phyloP scores from a whole-genome alignment of 495 filamentous ascomycete species.

The Annulohypoxylon nitens region DNA sequence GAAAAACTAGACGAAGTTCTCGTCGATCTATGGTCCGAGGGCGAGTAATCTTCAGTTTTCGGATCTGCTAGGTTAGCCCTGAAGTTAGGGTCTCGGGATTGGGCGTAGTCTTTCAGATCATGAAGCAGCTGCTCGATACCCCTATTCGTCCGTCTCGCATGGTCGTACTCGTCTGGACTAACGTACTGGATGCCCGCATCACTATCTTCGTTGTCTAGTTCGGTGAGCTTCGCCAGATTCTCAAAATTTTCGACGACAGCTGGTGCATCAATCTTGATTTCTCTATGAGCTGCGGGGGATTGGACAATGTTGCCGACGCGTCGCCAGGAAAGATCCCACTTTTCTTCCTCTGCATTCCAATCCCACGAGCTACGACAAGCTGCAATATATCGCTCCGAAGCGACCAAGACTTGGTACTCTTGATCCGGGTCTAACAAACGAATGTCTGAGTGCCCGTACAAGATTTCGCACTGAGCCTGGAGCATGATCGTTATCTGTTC shows the following conservation, averaged over 20 bases:
- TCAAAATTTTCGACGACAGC: conserved; percentile 20
- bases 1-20: not conserved
- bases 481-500: conserved; percentile 24
- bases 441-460: conserved; percentile 14
- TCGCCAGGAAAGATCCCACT: not conserved
- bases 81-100: not conserved
- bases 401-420: conserved; percentile 9
- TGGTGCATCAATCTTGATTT: conserved; percentile 21
- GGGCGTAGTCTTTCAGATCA: not conserved
- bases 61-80: not conserved
- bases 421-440: not conserved
- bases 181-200: conserved; percentile 5
- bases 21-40: not conserved
- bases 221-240: conserved; percentile 15
- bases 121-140: conserved; percentile 13
- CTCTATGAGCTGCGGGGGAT: conserved; percentile 11
- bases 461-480: not conserved
- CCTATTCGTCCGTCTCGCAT: conserved; percentile 11
- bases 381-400: conserved; percentile 19
- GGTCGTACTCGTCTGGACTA: conserved; percentile 7
- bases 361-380: conserved; percentile 7
- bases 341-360: not conserved
- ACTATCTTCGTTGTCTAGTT: conserved; percentile 15
- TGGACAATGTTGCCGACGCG: conserved; percentile 1
- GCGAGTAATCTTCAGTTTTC: too few relatives aligned